These are phyloP conservation scores for Phaseolus lunatus DNA, from an alignment of 306 rosid species.

Conservation along the genomic window DNA sequence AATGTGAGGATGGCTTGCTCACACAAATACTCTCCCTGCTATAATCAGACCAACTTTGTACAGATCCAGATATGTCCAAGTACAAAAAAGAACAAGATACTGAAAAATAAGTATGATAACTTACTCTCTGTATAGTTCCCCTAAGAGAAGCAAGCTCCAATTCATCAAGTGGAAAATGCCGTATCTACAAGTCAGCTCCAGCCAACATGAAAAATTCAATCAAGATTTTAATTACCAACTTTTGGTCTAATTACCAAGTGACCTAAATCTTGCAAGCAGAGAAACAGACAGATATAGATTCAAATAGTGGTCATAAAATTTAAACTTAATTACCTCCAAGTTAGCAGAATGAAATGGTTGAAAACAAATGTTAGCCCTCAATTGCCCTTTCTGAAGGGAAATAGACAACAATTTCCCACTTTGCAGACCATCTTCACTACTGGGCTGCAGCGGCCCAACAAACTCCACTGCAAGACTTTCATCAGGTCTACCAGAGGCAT, in stretches of 20 bases:
- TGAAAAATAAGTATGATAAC: conserved; percentile 39
- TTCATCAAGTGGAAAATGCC: conserved; percentile 95
- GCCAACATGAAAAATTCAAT: conserved; percentile 21
- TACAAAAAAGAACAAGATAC: conserved; percentile 30
- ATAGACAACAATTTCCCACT: conserved; percentile 73
- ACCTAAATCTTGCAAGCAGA: conserved; percentile 34
- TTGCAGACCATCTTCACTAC: conserved; percentile 62
- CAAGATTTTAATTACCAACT: conserved; percentile 25
- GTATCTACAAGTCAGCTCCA: conserved; percentile 61
- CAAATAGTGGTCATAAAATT: conserved; percentile 37
- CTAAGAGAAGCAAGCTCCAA: conserved; percentile 95
- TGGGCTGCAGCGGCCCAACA: conserved; percentile 79
- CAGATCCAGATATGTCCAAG: conserved; percentile 6
- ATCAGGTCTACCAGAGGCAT: conserved; percentile 90
- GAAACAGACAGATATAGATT: conserved; percentile 36
- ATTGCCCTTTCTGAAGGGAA: conserved; percentile 88
- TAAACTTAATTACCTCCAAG: conserved; percentile 76
- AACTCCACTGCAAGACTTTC: conserved; percentile 88
- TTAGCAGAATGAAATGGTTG: conserved; percentile 86
- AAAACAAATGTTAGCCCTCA: conserved; percentile 75
- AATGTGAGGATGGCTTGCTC: conserved; percentile 1
- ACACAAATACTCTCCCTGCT: not conserved
- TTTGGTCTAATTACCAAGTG: not conserved
- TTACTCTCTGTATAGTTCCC: conserved; percentile 91
- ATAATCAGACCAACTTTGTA: not conserved